Base-by-base conservation (phyloP, 2,329 filamentous ascomycete genomes). In the Alternaria infectoria region DNA sequence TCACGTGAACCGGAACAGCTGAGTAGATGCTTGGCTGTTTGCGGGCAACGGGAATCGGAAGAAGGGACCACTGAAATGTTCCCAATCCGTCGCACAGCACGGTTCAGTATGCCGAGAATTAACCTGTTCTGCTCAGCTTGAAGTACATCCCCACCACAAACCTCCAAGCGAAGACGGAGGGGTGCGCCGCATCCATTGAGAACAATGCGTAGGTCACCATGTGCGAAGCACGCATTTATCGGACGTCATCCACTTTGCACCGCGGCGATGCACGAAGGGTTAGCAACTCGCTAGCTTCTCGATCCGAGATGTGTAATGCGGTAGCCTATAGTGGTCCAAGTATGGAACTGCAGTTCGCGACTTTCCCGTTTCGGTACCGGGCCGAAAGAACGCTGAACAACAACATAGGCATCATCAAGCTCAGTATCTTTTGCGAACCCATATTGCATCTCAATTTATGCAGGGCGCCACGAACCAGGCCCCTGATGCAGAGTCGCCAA, bases 351-450 rank as follows among this genome's bases (percentile, higher is more conserved):
- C 17, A 43, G 30, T 49, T 59, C n/a, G 28, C 49, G 40, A 57
- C 40, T 13, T 30, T 61, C 26, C 17, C n/a, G 21, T 25, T 26
- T 54, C 40, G n/a, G 40, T 23, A 15, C 30, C 21, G 21, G 36
- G 28, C 12, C 46, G 30, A 57, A 43, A 44, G 21, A 40, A 54
- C 32, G 17, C 36, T 28, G 32, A 40, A 40, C 30, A 15, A 40
- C 45, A 40, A 54, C 43, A 47, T 36, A 23, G 40, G 12, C 30
- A 54, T 30, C 30, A 32, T 17, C 55, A 32, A 26, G 8, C 44
- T 12, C 12, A 28, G 50, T 28, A 66, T 56, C 21, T 52, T 52
- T 44, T 49, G 61, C 57, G 54, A 61, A 11, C 13, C 26, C 54
- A 28, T 13, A 59, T 59, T 61, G 21, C 28, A 52, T 28, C 15